Evolutionary conservation across 768 basidiomycete species (phyloP).

Genomic region (Lactarius quietus): DNA sequence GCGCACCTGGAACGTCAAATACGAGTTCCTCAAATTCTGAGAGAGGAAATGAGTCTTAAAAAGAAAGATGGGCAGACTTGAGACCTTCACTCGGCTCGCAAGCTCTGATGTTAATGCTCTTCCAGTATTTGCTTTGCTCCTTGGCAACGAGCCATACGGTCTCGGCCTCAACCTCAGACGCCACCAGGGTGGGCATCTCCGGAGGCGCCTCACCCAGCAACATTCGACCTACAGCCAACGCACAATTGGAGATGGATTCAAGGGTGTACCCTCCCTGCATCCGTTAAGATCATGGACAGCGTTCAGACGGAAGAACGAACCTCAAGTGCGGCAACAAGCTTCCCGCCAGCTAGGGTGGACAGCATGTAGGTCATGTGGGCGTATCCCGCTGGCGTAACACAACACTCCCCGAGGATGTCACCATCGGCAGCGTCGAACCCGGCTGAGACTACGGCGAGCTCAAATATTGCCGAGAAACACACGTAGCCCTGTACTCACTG

Average conservation of each 20-base stretch:
- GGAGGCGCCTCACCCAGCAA: constrained; percentile 88
- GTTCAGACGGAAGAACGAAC: constrained; percentile 40
- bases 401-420: constrained; percentile 87
- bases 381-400: constrained; percentile 88
- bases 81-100: constrained; percentile 80
- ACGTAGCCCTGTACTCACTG: constrained; percentile 49
- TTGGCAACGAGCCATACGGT: constrained; percentile 85
- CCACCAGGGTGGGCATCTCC: constrained; percentile 64
- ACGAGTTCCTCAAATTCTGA: constrained; percentile 59
- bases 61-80: neutral
- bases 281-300: neutral
- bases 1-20: constrained; percentile 64
- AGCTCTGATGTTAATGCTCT: constrained; percentile 72
- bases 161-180: constrained; percentile 79
- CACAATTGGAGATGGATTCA: constrained; percentile 81
- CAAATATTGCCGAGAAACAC: neutral
- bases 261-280: constrained; percentile 92
- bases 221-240: constrained; percentile 81
- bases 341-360: constrained; percentile 80
- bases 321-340: constrained; percentile 90
- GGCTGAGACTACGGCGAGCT: constrained; percentile 70
- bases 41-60: neutral
- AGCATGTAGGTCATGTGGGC: constrained; percentile 99
- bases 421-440: constrained; percentile 97
- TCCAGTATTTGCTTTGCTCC: constrained; percentile 92